phyloP scores from a whole-genome alignment of 768 basidiomycete genomes.

The Clitopilus hobsonii region DNA sequence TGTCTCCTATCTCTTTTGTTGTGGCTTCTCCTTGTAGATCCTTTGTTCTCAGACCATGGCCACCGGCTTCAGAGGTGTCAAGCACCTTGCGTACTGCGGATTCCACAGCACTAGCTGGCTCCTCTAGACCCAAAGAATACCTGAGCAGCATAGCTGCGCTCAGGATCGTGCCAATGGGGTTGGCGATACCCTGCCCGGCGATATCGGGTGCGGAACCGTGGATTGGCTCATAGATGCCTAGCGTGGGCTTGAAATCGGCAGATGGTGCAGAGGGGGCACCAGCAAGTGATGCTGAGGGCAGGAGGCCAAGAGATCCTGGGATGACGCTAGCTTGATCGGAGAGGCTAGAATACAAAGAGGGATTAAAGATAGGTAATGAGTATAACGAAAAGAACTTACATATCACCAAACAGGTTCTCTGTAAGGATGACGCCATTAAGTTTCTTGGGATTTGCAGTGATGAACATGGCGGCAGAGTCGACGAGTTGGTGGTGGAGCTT shows the following conservation, averaged over 20 bases:
- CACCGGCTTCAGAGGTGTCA: slow-evolving; percentile 65
- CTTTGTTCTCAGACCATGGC: slow-evolving; percentile 73
- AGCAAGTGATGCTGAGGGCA: slow-evolving; percentile 94
- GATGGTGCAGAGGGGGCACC: slow-evolving; percentile 72
- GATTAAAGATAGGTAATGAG: not conserved
- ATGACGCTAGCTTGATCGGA: slow-evolving; percentile 98
- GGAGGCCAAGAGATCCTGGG: slow-evolving; percentile 92
- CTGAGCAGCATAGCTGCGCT: slow-evolving; percentile 90
- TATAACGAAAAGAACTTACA: slow-evolving; percentile 50
- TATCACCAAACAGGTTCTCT: slow-evolving; percentile 96
- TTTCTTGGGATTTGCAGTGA: slow-evolving; percentile 85
- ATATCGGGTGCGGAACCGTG: slow-evolving; percentile 96
- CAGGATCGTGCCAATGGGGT: slow-evolving; percentile 93
- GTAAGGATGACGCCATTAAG: slow-evolving; percentile 94
- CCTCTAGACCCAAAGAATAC: slow-evolving; percentile 89
- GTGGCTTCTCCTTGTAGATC: slow-evolving; percentile 80
- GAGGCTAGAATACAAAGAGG: slow-evolving; percentile 57
- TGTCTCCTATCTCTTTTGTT: slow-evolving; percentile 82
- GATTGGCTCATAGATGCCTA: slow-evolving; percentile 95
- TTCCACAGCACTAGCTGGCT: slow-evolving; percentile 83
- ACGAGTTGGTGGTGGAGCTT: slow-evolving; percentile 88
- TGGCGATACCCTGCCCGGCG: slow-evolving; percentile 90
- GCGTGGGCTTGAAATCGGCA: slow-evolving; percentile 67
- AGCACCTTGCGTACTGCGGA: slow-evolving; percentile 86
- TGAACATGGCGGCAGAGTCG: slow-evolving; percentile 94